Conservation (phyloP, 148 eudicot genomes). For the Silene uniflora region DNA sequence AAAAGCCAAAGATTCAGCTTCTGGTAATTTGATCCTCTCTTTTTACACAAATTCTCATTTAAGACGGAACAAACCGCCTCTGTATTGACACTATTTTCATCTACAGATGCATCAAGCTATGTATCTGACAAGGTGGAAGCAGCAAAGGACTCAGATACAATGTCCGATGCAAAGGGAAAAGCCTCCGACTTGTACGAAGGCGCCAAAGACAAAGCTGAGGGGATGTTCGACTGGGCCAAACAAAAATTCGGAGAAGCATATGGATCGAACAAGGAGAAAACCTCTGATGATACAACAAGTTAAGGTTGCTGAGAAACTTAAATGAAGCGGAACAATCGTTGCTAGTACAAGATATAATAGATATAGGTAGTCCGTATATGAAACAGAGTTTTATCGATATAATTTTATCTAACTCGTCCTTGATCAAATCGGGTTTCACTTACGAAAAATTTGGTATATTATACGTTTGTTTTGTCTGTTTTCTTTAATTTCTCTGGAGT, state of each 20-base stretch:
- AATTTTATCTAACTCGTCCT: too few relatives aligned
- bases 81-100: background rate
- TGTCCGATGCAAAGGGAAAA: slow-evolving; percentile 5
- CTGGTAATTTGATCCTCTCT: slow-evolving; percentile 1
- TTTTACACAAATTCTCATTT: too few relatives aligned
- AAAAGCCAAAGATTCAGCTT: slow-evolving; percentile 5
- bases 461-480: too few relatives aligned
- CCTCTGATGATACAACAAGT: slow-evolving; percentile 23
- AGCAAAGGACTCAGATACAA: slow-evolving; percentile 21
- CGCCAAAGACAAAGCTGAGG: slow-evolving; percentile 27
- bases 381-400: too few relatives aligned
- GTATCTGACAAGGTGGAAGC: slow-evolving; percentile 16
- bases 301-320: slow-evolving; percentile 16
- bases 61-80: too few relatives aligned
- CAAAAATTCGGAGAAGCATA: slow-evolving; percentile 28
- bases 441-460: too few relatives aligned
- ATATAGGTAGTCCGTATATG: background rate
- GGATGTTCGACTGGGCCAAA: slow-evolving; percentile 31
- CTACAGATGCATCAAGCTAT: slow-evolving; percentile 9
- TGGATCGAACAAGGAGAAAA: slow-evolving; percentile 23
- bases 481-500: too few relatives aligned
- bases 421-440: too few relatives aligned
- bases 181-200: slow-evolving; percentile 40
- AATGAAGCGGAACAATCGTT: background rate
- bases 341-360: background rate